Base-by-base conservation (phyloP, 164 flowering plant genomes). In the Umbellularia californica region DNA sequence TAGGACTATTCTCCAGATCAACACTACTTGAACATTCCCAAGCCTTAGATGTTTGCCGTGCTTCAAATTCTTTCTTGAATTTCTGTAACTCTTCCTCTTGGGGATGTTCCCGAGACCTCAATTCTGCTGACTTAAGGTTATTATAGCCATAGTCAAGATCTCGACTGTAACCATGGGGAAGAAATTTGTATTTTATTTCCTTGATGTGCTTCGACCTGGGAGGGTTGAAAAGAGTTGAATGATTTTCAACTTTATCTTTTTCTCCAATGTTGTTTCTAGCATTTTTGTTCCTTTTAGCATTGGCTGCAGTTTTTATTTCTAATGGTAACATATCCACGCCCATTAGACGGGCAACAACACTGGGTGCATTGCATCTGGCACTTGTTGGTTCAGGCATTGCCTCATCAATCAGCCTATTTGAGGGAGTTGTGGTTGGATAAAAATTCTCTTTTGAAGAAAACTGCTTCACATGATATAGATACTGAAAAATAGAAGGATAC, bases 1-100 rank as follows among this genome's bases (percentile, higher is more conserved):
- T 73, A 60, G 88, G 81, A 74, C 72, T 77, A 70, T 77, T 78
- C 25, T 74, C 87, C 79, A 77, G 75, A 64, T 88, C 89, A 69
- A 83, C 84, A 76, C 84, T 69, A 76, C 77, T 88, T 20, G 99
- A 82, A 78, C 90, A 85, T 74, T 95, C 92, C 80, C 83, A 87
- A 60, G 86, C 81, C 83, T 89, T 81, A 30, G 94, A 90, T 41
- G 94, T 90, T 77, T 91, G 95, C 93, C 93, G 91, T 78, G 97
- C 97, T 85, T 89, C 95, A 86, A 95, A 92, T 25, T 95, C 99
- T 85, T 88, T 93, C 88, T 93, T 95, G 79, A 95, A 95, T 81
- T 90, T 92, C 78, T 91, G 97, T 4, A 95, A 85, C 76, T 92
- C 92, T 86, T 93, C 95, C 79, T 93, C 99, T 74, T 95, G 98